phyloP scores from a whole-genome alignment of 768 basidiomycete species.

The Tulasnella sp. region DNA sequence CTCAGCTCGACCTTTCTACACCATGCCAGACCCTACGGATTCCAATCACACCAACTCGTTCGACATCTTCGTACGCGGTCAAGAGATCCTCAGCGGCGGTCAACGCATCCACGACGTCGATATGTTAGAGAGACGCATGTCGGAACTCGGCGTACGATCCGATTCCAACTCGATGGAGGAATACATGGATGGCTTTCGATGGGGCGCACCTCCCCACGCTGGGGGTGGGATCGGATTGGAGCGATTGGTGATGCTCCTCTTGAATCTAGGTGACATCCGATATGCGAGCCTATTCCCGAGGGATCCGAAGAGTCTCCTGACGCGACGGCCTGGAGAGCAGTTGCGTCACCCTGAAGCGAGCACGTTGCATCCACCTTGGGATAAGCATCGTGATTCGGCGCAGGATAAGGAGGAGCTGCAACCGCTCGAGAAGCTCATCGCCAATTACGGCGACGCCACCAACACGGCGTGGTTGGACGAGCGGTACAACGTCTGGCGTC shows the following conservation, averaged over 20 bases:
- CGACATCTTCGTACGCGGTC: slow-evolving; percentile 99
- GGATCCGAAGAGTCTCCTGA: slow-evolving; percentile 66
- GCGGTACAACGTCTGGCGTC: slow-evolving; percentile 38
- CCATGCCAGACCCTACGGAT: slow-evolving; percentile 92
- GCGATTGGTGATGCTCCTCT: slow-evolving; percentile 60
- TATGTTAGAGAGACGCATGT: slow-evolving; percentile 75
- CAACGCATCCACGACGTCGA: slow-evolving; percentile 90
- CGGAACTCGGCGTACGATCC: slow-evolving; percentile 51
- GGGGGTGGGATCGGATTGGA: slow-evolving; percentile 76
- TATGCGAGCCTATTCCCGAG: slow-evolving; percentile 88
- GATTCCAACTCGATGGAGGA: slow-evolving; percentile 85
- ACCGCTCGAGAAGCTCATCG: slow-evolving; percentile 42
- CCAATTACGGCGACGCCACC: slow-evolving; percentile 53
- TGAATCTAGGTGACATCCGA: slow-evolving; percentile 92
- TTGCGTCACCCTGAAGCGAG: no score
- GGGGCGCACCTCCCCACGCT: slow-evolving; percentile 91
- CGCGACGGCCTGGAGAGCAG: slow-evolving; percentile 53
- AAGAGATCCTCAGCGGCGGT: slow-evolving; percentile 97
- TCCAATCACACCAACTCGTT: slow-evolving; percentile 85
- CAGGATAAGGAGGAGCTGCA: slow-evolving; percentile 1
- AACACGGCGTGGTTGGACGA: slow-evolving; percentile 63
- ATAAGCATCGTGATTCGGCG: background rate
- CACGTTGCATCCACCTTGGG: no score
- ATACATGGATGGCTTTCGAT: slow-evolving; percentile 87
- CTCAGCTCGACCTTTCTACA: slow-evolving; percentile 93